Conservation (phyloP, 805 yeast species). For the Grigorovia humatica region DNA sequence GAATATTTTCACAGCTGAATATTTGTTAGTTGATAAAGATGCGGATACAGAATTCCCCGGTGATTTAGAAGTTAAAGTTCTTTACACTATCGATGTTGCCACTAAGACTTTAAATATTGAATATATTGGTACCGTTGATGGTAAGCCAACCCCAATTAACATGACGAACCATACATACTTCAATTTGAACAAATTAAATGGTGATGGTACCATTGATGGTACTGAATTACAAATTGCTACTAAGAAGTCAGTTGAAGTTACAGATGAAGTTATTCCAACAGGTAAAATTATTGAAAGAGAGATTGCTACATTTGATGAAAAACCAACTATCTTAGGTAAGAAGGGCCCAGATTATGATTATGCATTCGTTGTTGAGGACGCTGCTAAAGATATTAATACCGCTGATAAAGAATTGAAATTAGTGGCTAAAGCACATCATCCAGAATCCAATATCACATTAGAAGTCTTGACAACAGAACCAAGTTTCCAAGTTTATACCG, state of each 20-base stretch:
- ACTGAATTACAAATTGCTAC: conserved; percentile 33
- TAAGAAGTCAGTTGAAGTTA: conserved; percentile 35
- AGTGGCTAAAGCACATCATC: conserved; percentile 37
- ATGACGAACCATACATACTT: conserved; percentile 58
- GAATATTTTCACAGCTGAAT: conserved; percentile 28
- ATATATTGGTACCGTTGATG: conserved; percentile 29
- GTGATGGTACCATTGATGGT: conserved; percentile 27
- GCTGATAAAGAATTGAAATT: conserved; percentile 33
- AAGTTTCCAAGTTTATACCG: conserved; percentile 55
- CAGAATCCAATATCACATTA: conserved; percentile 34
- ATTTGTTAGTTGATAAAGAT: conserved; percentile 35
- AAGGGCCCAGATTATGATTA: conserved; percentile 34
- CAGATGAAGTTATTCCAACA: conserved; percentile 34
- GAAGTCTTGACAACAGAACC: conserved; percentile 51
- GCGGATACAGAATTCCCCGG: conserved; percentile 55
- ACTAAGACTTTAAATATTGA: conserved; percentile 36
- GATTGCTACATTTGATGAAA: conserved; percentile 18
- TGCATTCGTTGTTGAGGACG: conserved; percentile 34
- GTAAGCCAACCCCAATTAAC: conserved; percentile 40
- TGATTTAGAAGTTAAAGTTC: conserved; percentile 36
- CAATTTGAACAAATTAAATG: conserved; percentile 33
- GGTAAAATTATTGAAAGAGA: conserved; percentile 31
- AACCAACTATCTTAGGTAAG: conserved; percentile 22
- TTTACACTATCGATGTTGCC: conserved; percentile 33
- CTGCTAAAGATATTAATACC: conserved; percentile 8